Evolutionary conservation across 164 flowering plant species (phyloP).

Genomic region (Warburgia ugandensis): DNA sequence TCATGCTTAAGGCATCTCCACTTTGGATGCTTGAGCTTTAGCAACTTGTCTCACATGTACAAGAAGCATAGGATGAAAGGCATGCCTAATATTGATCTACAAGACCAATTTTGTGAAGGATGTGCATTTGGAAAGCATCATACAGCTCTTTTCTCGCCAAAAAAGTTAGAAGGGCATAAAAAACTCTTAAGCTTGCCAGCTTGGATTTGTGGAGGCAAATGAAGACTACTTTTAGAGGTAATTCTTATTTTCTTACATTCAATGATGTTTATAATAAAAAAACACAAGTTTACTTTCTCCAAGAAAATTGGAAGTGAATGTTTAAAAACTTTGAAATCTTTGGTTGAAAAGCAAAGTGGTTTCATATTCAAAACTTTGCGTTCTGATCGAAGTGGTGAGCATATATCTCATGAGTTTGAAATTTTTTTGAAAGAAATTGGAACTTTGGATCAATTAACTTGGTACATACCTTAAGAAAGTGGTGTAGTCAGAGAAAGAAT

Average conservation of each 20-base stretch:
- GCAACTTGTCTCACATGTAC: background rate
- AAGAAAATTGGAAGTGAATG: too few relatives aligned
- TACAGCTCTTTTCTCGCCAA: background rate
- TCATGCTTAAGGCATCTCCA: constrained; percentile 1
- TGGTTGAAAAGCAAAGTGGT: too few relatives aligned
- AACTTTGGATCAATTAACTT: too few relatives aligned
- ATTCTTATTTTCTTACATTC: background rate
- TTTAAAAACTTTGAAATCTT: too few relatives aligned
- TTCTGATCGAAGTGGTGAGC: too few relatives aligned
- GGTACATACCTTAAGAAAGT: too few relatives aligned
- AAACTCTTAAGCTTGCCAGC: background rate
- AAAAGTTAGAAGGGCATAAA: background rate
- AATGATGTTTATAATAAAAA: too few relatives aligned
- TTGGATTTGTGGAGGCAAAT: background rate
- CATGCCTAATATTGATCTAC: background rate
- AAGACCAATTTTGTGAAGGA: background rate
- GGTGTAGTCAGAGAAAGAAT: too few relatives aligned
- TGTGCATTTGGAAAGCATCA: background rate
- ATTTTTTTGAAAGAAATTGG: too few relatives aligned
- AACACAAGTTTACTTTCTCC: too few relatives aligned
- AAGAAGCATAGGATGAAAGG: constrained; percentile 1
- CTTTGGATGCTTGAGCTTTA: background rate
- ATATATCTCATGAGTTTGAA: too few relatives aligned
- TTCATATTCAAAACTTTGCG: too few relatives aligned
- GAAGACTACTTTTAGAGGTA: constrained; percentile 1